phyloP scores from a whole-genome alignment of 441 rosid genomes.

The Euphorbia schlechtendalii region DNA sequence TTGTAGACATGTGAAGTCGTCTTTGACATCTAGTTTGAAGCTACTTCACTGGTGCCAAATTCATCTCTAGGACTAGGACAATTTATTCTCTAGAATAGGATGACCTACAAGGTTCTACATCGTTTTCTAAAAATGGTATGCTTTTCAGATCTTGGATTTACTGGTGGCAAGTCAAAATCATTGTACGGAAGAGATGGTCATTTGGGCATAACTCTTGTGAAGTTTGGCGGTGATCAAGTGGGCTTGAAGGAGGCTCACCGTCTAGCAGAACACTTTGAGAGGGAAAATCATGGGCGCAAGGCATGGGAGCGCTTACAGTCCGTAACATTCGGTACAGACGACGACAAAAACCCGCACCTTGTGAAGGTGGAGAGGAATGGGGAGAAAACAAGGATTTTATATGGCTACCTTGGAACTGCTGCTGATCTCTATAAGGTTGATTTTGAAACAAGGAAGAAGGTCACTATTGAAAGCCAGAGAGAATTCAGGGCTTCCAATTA shows the following conservation, averaged over 20 bases:
- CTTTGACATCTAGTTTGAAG: neutral
- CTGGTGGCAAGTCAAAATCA: constrained; percentile 80
- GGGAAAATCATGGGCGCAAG: constrained; percentile 69
- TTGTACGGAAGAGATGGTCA: constrained; percentile 95
- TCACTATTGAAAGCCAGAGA: constrained; percentile 60
- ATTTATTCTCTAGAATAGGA: neutral
- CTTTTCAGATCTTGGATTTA: constrained; percentile 73
- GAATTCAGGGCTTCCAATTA: constrained; percentile 44
- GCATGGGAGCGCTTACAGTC: constrained; percentile 65
- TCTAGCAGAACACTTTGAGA: constrained; percentile 77
- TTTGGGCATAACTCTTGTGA: constrained; percentile 67
- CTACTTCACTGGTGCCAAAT: neutral
- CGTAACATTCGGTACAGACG: constrained; percentile 54
- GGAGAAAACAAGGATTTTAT: constrained; percentile 71
- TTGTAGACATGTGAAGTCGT: neutral
- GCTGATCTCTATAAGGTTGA: constrained; percentile 75
- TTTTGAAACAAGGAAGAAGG: constrained; percentile 74
- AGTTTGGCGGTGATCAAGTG: constrained; percentile 57
- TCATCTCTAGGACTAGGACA: neutral
- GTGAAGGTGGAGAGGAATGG: constrained; percentile 63
- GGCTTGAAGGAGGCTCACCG: constrained; percentile 72
- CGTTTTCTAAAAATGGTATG: constrained; percentile 20
- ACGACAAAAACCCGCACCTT: constrained; percentile 69
- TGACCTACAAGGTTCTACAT: constrained; percentile 1
- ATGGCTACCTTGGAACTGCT: constrained; percentile 80